A percentile compares a stretch with the other conserved stretches of the same genome.
Conservation (phyloP, 768 basidiomycete genomes). For the Suillus weaverae region DNA sequence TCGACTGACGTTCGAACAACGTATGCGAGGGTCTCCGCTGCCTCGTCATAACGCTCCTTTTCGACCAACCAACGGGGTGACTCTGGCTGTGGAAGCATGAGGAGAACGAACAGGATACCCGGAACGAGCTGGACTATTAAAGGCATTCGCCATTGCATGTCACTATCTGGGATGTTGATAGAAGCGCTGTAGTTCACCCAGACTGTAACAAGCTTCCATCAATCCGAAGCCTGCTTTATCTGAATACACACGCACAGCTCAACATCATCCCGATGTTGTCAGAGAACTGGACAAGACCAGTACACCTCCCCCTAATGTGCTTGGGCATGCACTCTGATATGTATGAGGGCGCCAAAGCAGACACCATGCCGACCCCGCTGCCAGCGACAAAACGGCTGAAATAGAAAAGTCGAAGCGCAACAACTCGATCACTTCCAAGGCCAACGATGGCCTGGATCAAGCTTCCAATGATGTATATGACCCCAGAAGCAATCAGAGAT, state of each 20-base stretch:
- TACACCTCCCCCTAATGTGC: constrained; percentile 50
- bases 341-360: constrained; percentile 50
- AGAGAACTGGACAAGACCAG: constrained; percentile 41
- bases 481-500: constrained; percentile 43
- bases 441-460: constrained; percentile 46
- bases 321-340: constrained; percentile 51
- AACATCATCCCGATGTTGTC: constrained; percentile 36
- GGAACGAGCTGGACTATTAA: constrained; percentile 54
- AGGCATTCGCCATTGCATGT: constrained; percentile 54
- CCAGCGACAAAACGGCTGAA: constrained; percentile 59
- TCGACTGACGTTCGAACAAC: constrained; percentile 31
- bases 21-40: constrained; percentile 41
- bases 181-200: constrained; percentile 50
- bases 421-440: constrained; percentile 36
- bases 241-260: constrained; percentile 27
- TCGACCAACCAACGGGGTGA: constrained; percentile 60
- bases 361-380: constrained; percentile 57
- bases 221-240: not conserved
- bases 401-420: constrained; percentile 41
- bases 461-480: constrained; percentile 50
- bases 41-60: constrained; percentile 41
- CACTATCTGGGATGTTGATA: constrained; percentile 35
- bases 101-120: constrained; percentile 46
- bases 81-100: constrained; percentile 52
- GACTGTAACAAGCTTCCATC: constrained; percentile 25